Evolutionary conservation across 805 yeast species (phyloP).

Genomic region (Yamadazyma endophytica): DNA sequence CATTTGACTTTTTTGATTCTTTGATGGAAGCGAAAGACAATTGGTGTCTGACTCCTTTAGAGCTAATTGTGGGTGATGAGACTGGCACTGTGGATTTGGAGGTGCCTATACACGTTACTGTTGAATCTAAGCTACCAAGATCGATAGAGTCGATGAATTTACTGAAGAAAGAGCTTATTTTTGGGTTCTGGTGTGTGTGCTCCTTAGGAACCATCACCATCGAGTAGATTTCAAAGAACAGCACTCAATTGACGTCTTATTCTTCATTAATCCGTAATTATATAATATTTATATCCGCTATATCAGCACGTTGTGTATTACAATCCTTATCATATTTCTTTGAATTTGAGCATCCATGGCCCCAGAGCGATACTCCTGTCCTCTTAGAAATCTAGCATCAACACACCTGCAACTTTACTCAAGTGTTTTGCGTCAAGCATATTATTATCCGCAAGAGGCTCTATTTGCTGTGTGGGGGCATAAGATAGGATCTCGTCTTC

Average conservation of each 20-base stretch:
- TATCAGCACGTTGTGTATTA: no score
- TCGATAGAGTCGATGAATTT: conserved; percentile 12
- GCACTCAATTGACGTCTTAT: no score
- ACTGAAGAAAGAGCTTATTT: conserved; percentile 14
- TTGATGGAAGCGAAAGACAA: conserved; percentile 22
- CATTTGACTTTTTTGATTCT: conserved; percentile 13
- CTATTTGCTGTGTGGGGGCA: conserved; percentile 6
- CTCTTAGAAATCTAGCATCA: conserved; percentile 50
- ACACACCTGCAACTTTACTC: conserved; percentile 51
- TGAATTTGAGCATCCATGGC: no score
- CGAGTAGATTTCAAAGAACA: no score
- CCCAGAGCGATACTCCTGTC: neutral
- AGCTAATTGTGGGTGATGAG: conserved; percentile 10
- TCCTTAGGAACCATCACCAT: no score
- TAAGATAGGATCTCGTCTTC: conserved; percentile 10
- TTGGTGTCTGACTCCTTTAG: conserved; percentile 34
- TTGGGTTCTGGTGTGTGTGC: conserved; percentile 24
- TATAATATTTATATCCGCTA: no score
- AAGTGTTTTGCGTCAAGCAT: conserved; percentile 55
- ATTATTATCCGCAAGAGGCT: conserved; percentile 18
- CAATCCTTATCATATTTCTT: no score
- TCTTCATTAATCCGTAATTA: no score
- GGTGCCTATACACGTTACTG: conserved; percentile 28
- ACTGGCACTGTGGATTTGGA: conserved; percentile 8
- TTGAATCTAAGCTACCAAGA: conserved; percentile 22